Evolutionary conservation across 2,329 filamentous ascomycete species (phyloP), one percentile per base, ranked within the genome.

Genomic region (Uncinocarpus reesii): DNA sequence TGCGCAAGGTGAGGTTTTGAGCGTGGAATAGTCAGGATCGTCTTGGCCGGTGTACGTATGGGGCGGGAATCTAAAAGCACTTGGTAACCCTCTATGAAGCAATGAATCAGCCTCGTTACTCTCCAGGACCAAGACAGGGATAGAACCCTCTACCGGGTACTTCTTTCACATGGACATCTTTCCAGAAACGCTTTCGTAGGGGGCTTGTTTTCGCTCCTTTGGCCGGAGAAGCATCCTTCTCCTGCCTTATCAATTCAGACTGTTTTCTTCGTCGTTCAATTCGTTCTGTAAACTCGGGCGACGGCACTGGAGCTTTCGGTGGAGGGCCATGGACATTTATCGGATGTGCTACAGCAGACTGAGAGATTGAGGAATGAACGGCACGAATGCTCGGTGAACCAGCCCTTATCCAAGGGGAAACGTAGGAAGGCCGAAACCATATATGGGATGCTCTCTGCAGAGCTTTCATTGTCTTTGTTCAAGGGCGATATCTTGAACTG

Each of bases 111-210:
- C 15, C 23, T 7, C 4, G 15, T 49, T 16, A 5, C 6, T 10
- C 7, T 18, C 5, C 3, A 24, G 26, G 7, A 13, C 10, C 4
- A 1, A 18, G 11, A 36, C 11, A 15, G 23, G 15, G 13, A 20
- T 32, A 15, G 18, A 21, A 24, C 26, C 10, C 18, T 21, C 29
- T 70, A 84, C 83, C 81, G 54, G 81, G 71, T 7, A 76, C 75
- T 60, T 84, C 78, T 55, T 76, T 73, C 31, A 95, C 80, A 52
- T 74, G 65, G 1, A 92, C 86, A 61, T 92, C 78, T 65, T 84
- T 86, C 90, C 90, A 96, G 71, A 95, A 95, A 46, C 89, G 77
- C 70, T 81, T 85, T 60, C 74, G 74, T 60, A 81, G 73, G 1
- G 73, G 71, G 54, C 74, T 74, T 26, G 63, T 57, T 16, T 58